phyloP scores from a whole-genome alignment of 2,329 filamentous ascomycete species.

The Hymenotorrendiella dingleyae region DNA sequence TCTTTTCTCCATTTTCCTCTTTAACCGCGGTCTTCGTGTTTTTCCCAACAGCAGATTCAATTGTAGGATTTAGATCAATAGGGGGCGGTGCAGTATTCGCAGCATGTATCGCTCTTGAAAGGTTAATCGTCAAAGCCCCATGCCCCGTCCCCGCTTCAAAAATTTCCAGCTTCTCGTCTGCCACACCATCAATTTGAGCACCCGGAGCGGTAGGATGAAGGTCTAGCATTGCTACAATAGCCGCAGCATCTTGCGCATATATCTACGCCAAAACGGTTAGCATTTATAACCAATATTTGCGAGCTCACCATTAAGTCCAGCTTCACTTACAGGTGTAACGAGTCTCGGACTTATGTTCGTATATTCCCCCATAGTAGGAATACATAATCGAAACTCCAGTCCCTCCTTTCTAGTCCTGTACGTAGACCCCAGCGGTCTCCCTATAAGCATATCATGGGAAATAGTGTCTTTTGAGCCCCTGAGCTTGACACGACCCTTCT shows the following conservation, averaged over 20 bases:
- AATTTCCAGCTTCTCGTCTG: slow-evolving; percentile 55
- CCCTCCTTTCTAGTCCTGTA: slow-evolving; percentile 17
- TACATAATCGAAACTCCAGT: slow-evolving; percentile 38
- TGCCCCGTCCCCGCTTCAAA: slow-evolving; percentile 84
- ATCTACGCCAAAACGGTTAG: no score
- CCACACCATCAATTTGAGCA: slow-evolving; percentile 45
- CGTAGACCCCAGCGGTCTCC: slow-evolving; percentile 19
- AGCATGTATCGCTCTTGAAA: slow-evolving; percentile 70
- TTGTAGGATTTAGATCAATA: no score
- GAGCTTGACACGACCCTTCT: slow-evolving; percentile 31
- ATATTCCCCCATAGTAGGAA: slow-evolving; percentile 69
- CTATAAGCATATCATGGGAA: slow-evolving; percentile 34
- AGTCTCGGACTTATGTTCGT: slow-evolving; percentile 59
- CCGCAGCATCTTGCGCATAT: slow-evolving; percentile 68
- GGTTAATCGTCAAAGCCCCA: slow-evolving; percentile 69
- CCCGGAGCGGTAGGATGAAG: slow-evolving; percentile 66
- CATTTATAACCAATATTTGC: slow-evolving; percentile 13
- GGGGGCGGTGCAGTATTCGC: slow-evolving; percentile 59
- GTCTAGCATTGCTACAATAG: slow-evolving; percentile 72
- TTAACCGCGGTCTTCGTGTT: no score
- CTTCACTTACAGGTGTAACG: slow-evolving; percentile 63
- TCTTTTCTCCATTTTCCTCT: no score
- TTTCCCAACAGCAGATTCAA: no score
- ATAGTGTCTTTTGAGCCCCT: slow-evolving; percentile 25
- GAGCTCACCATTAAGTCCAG: not conserved